Evolutionary conservation across 2,329 filamentous ascomycete species (phyloP).

Genomic region (Penicillium fuscoglaucum): DNA sequence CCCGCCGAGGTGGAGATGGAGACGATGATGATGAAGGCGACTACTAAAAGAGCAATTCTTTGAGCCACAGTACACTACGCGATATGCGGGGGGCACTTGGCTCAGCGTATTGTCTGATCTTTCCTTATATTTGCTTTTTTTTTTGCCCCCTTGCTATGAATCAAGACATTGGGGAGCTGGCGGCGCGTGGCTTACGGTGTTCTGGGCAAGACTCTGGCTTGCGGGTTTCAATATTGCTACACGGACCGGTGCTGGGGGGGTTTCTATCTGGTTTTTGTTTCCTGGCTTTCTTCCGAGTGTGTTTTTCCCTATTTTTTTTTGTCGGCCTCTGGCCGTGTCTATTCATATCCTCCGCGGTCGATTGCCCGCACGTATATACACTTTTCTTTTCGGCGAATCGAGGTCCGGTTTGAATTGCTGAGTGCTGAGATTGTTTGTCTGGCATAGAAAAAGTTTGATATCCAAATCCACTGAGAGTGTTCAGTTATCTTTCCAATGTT

Average conservation of each 20-base stretch:
- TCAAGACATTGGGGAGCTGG: slow-evolving; percentile 19
- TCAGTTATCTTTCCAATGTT: neutral
- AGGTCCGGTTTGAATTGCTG: neutral
- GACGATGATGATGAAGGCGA: slow-evolving; percentile 37
- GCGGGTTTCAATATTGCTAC: slow-evolving; percentile 30
- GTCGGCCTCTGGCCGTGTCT: slow-evolving; percentile 20
- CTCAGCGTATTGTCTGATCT: neutral
- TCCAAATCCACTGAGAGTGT: neutral
- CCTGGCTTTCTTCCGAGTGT: slow-evolving; percentile 8
- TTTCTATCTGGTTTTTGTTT: slow-evolving; percentile 5
- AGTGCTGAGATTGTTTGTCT: neutral
- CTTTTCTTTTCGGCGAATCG: slow-evolving; percentile 1
- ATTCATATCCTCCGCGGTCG: slow-evolving; percentile 18
- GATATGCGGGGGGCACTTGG: neutral
- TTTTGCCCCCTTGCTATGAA: slow-evolving; percentile 19
- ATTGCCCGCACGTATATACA: slow-evolving; percentile 21
- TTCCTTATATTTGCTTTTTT: slow-evolving; percentile 8
- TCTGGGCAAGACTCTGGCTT: slow-evolving; percentile 19
- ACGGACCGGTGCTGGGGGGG: slow-evolving; percentile 29
- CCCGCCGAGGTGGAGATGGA: slow-evolving; percentile 36
- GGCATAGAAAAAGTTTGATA: slow-evolving; percentile 9
- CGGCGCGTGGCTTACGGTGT: slow-evolving; percentile 32
- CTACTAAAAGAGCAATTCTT: slow-evolving; percentile 22
- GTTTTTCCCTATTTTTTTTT: neutral
- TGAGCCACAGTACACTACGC: slow-evolving; percentile 3